These are phyloP conservation scores for Fusarium sacchari DNA, from an alignment of 2,329 filamentous ascomycete genomes.

Conservation along the genomic window DNA sequence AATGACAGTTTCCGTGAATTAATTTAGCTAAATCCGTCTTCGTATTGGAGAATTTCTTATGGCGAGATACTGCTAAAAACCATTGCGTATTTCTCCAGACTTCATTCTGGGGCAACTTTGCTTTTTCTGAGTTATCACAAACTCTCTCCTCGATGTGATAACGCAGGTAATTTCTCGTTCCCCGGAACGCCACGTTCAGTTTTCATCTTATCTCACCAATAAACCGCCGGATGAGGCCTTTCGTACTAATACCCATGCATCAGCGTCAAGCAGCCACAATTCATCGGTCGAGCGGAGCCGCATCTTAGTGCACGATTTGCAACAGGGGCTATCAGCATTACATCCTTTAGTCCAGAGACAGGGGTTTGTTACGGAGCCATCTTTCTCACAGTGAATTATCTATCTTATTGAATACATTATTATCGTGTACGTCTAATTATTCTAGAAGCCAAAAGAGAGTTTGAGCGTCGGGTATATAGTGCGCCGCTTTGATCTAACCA, in stretches of 20 bases:
- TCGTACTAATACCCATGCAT: background rate
- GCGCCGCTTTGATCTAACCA: background rate
- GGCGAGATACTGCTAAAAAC: background rate
- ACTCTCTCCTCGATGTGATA: background rate
- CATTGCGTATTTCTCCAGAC: background rate
- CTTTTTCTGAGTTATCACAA: background rate
- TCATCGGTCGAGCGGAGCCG: slow-evolving; percentile 28
- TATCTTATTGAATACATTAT: background rate
- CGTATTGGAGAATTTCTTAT: background rate
- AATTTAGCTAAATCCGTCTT: background rate
- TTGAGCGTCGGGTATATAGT: background rate
- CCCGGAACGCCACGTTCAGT: background rate
- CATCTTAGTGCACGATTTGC: background rate
- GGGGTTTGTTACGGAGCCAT: background rate
- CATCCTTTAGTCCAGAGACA: background rate
- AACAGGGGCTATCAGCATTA: slow-evolving; percentile 6
- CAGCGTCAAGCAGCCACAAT: slow-evolving; percentile 8
- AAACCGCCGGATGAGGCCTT: background rate
- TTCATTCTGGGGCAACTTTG: background rate
- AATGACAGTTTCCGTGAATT: too few relatives aligned
- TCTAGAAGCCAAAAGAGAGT: background rate
- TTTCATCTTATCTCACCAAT: background rate
- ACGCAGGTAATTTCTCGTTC: background rate
- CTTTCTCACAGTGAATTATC: background rate
- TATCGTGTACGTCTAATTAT: slow-evolving; percentile 4